Base-by-base conservation (phyloP, 257 asterid genomes). In the Haberlea rhodopensis region DNA sequence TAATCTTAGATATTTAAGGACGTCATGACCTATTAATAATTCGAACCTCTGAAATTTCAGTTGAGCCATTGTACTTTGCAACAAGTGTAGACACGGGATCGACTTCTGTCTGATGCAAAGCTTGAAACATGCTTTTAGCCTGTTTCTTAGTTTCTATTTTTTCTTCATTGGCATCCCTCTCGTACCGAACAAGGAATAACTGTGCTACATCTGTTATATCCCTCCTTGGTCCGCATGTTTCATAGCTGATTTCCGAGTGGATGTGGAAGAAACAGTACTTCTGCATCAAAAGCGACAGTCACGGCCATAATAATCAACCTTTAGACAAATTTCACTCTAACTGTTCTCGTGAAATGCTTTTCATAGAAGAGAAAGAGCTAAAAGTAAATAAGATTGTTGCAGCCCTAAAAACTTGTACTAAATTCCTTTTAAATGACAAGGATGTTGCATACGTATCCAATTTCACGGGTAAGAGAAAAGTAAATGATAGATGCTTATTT, bases 31-130 rank as follows among this genome's bases (percentile, higher is more conserved):
- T 64, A 2, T 1, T 40, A 29, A 53, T 23, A 60, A 54, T 22
- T 61, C 80, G 55, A 65, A 89, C 99, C 95, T 94, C 91, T 37
- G 89, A 71, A 49, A 78, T 72, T 74, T 86, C 95, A 53, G 55
- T 71, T 27, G 96, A 79, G 75, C 99, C 99, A 27, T 83, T 90
- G 84, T 87, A 94, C 73, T 83, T 87, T 9, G 99, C 97, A 32
- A 94, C 99, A 62, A 94, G 95, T 34, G 88, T 82, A 61, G 95
- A 84, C 18, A 87, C 95, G 4, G 99, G 96, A 79, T 94, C 99
- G 57, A 79, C 40, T 68, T 87, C 95, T 43, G 76, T 72, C 21
- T 83, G 80, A 48, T 71, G 72, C 81, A 78, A 88, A 49, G 89
- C 88, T 63, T 81, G 76, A 53, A 85, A 78, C 46, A 81, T 15